phyloP scores from a whole-genome alignment of 73 alveolate genomes.

The Halteria grandinella region DNA sequence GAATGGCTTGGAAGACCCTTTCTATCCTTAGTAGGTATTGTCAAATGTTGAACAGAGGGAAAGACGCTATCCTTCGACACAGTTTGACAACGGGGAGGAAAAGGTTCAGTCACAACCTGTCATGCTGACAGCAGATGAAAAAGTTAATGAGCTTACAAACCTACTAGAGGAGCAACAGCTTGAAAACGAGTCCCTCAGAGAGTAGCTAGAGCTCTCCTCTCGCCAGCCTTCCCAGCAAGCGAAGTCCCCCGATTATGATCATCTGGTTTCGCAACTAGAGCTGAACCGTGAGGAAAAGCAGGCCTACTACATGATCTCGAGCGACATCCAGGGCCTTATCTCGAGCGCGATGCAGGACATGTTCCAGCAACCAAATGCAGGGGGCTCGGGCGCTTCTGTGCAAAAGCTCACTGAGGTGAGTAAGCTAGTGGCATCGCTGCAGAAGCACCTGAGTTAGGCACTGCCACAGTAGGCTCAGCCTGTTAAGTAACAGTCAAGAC shows the following conservation, averaged over 20 bases:
- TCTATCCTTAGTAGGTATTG: too few relatives aligned
- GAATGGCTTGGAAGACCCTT: too few relatives aligned
- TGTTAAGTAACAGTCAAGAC: background rate
- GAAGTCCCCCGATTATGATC: background rate
- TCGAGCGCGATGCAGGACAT: slow-evolving; percentile 12
- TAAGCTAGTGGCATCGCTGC: slow-evolving; percentile 12
- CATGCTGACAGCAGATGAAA: slow-evolving; percentile 84
- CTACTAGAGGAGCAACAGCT: slow-evolving; percentile 70
- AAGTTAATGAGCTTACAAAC: slow-evolving; percentile 76
- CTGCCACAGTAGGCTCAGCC: background rate
- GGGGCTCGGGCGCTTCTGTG: background rate
- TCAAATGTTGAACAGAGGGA: slow-evolving; percentile 6
- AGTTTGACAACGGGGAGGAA: slow-evolving; percentile 5
- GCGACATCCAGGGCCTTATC: slow-evolving; percentile 28
- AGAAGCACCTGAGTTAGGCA: slow-evolving; percentile 24
- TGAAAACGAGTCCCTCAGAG: slow-evolving; percentile 59
- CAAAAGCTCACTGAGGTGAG: slow-evolving; percentile 38
- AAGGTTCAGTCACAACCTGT: slow-evolving; percentile 53
- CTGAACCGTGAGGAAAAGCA: slow-evolving; percentile 18
- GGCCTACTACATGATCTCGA: slow-evolving; percentile 37
- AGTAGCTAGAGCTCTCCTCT: slow-evolving; percentile 50
- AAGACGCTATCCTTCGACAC: slow-evolving; percentile 21
- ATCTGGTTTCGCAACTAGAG: slow-evolving; percentile 7
- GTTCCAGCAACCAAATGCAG: background rate
- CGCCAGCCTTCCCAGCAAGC: too few relatives aligned